Percentiles rank a stretch among this genome's conserved stretches.
Conservation (phyloP, 2,329 filamentous ascomycete genomes). For the Penicillium sp. region DNA sequence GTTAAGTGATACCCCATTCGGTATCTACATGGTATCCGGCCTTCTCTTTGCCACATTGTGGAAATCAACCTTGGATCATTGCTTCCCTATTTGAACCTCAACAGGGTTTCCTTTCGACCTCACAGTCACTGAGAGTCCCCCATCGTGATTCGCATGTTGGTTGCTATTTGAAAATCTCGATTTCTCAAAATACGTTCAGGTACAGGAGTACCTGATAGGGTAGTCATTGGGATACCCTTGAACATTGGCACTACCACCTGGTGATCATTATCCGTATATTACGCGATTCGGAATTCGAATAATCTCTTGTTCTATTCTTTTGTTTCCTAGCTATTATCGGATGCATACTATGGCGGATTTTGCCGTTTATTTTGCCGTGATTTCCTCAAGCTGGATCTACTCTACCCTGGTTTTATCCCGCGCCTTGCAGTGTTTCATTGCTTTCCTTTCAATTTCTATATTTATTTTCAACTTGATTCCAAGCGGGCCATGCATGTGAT, state of each 20-base stretch:
- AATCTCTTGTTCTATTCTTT: neutral
- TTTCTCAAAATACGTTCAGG: neutral
- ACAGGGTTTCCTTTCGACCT: neutral
- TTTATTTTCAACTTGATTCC: conserved; percentile 5
- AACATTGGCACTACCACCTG: neutral
- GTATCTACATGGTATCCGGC: conserved; percentile 18
- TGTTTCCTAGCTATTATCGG: conserved; percentile 8
- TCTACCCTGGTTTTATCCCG: neutral
- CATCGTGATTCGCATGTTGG: too few relatives aligned
- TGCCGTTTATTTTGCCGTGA: conserved; percentile 5
- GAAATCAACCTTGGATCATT: neutral
- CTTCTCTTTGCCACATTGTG: conserved; percentile 5
- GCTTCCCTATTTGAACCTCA: neutral
- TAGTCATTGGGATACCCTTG: neutral
- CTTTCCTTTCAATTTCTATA: conserved; percentile 1
- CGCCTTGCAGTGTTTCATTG: conserved; percentile 1
- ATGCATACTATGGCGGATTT: conserved; percentile 23
- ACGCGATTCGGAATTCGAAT: conserved; percentile 2
- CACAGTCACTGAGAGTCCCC: neutral
- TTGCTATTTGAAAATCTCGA: too few relatives aligned
- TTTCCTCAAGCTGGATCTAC: neutral
- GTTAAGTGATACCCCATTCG: conserved; percentile 19
- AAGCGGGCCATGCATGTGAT: conserved; percentile 15
- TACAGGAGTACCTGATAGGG: neutral
- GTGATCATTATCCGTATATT: conserved; percentile 4